A percentile compares a stretch with the other conserved stretches of the same genome.
phyloP scores from a whole-genome alignment of 805 yeast species.

The Grigorovia jiainica region DNA sequence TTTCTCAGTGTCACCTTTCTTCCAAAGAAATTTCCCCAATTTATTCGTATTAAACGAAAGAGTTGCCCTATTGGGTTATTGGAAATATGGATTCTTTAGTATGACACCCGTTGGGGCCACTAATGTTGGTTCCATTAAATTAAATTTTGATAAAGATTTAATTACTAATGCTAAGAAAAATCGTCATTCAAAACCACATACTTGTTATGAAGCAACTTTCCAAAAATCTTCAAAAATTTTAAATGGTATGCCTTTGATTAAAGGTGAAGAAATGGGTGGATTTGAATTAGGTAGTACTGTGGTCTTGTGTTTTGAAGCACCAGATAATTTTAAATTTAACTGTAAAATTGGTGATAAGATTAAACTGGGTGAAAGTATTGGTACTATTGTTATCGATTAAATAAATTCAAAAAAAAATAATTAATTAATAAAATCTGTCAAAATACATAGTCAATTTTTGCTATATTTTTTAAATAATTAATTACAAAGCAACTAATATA shows the following conservation, averaged over 20 bases:
- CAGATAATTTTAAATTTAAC: slow-evolving; percentile 62
- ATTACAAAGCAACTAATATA: too few species aligned
- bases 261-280: slow-evolving; percentile 96
- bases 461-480: too few species aligned
- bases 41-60: slow-evolving; percentile 89
- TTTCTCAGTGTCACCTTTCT: slow-evolving; percentile 92
- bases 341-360: slow-evolving; percentile 68
- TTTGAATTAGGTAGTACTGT: slow-evolving; percentile 93
- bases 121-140: slow-evolving; percentile 88
- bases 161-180: slow-evolving; percentile 62
- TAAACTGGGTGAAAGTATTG: slow-evolving; percentile 76
- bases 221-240: slow-evolving; percentile 62
- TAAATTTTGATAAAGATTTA: slow-evolving; percentile 85
- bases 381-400: slow-evolving; percentile 24
- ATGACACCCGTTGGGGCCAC: slow-evolving; percentile 99
- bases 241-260: slow-evolving; percentile 80
- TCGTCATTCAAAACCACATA: slow-evolving; percentile 49
- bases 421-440: too few species aligned
- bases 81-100: slow-evolving; percentile 95
- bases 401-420: not conserved
- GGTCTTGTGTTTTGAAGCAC: slow-evolving; percentile 96
- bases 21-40: slow-evolving; percentile 78
- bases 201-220: slow-evolving; percentile 92
- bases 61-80: slow-evolving; percentile 87
- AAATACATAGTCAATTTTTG: too few species aligned